These are phyloP conservation scores for Talaromyces sp. DNA, from an alignment of 2,329 filamentous ascomycete genomes.

Conservation along the genomic window DNA sequence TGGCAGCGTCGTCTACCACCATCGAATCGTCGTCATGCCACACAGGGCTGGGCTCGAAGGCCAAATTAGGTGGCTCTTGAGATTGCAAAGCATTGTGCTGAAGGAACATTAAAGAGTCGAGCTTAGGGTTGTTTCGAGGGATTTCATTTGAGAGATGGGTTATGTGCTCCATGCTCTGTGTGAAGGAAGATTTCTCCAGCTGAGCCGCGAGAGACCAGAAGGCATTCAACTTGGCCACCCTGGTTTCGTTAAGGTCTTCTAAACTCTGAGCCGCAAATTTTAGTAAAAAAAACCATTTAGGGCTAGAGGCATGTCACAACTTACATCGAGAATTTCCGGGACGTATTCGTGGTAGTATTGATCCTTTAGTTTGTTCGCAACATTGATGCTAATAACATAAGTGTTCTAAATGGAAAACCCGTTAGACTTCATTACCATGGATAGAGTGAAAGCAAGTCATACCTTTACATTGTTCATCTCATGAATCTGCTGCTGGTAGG, in stretches of 20 bases:
- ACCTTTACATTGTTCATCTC: slow-evolving; percentile 95
- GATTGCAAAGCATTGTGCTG: slow-evolving; percentile 80
- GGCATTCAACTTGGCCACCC: slow-evolving; percentile 75
- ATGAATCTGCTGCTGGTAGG: slow-evolving; percentile 84
- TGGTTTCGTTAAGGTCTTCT: slow-evolving; percentile 88
- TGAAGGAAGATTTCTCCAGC: slow-evolving; percentile 75
- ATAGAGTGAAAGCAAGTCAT: slow-evolving; percentile 1
- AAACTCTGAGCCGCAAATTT: slow-evolving; percentile 49
- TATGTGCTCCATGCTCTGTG: slow-evolving; percentile 67
- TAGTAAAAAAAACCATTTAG: slow-evolving; percentile 10
- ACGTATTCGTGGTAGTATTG: slow-evolving; percentile 97
- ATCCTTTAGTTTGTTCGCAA: slow-evolving; percentile 96
- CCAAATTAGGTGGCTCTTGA: slow-evolving; percentile 78
- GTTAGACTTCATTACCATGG: not conserved
- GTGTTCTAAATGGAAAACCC: slow-evolving; percentile 58
- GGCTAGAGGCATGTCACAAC: slow-evolving; percentile 14
- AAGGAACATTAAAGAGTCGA: slow-evolving; percentile 98
- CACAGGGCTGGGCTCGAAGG: slow-evolving; percentile 89
- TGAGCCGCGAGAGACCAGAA: slow-evolving; percentile 78
- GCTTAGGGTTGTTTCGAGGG: slow-evolving; percentile 74
- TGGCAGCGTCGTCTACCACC: slow-evolving; percentile 79
- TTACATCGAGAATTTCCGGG: slow-evolving; percentile 84
- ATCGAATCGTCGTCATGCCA: slow-evolving; percentile 93
- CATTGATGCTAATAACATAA: slow-evolving; percentile 94
- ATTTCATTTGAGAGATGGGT: slow-evolving; percentile 75